These are phyloP conservation scores for Mollisiaceae sp. DNA, from an alignment of 2,329 filamentous ascomycete genomes.

Conservation along the genomic window DNA sequence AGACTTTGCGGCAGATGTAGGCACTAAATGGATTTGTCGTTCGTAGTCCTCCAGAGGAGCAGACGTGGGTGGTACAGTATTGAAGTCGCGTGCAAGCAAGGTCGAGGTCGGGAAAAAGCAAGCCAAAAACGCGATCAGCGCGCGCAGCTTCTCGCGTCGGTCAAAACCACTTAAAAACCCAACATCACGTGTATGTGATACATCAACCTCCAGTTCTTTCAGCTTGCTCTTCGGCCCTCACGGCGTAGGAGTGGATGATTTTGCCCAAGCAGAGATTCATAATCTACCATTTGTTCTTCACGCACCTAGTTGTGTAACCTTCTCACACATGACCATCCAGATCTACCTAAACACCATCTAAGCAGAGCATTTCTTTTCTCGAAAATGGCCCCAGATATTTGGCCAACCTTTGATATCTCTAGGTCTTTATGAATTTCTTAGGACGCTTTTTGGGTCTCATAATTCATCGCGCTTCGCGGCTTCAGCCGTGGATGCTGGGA, in stretches of 20 bases:
- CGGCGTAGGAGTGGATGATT: background rate
- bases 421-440: background rate
- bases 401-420: no score
- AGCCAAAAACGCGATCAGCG: background rate
- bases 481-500: background rate
- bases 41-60: background rate
- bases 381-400: no score
- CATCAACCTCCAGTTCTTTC: background rate
- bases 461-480: background rate
- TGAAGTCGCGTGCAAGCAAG: constrained; percentile 2
- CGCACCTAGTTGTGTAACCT: no score
- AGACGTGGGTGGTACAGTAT: background rate
- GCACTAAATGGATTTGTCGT: background rate
- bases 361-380: no score
- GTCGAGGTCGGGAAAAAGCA: constrained; percentile 1
- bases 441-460: background rate
- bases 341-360: no score
- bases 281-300: no score
- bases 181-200: background rate
- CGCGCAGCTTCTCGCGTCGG: background rate
- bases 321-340: no score
- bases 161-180: background rate
- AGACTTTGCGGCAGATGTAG: background rate
- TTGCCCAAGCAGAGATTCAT: background rate
- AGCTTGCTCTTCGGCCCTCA: background rate